A percentile compares a stretch with the other conserved stretches of the same genome.
phyloP scores from a whole-genome alignment of 495 filamentous ascomycete species.

The Hypoxylon lenormandii region DNA sequence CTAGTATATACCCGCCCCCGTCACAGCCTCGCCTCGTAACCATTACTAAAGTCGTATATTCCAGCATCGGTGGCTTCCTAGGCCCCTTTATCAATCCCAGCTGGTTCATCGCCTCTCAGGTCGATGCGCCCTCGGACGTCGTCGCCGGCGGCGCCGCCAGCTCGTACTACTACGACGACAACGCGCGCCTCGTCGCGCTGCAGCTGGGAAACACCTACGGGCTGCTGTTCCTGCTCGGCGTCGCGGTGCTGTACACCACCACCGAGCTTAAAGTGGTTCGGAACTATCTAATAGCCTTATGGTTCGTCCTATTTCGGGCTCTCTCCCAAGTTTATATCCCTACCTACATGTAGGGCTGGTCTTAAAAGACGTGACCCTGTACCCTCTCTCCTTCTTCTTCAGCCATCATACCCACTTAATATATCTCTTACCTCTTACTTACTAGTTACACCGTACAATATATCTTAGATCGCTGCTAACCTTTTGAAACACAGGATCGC shows the following conservation, averaged over 20 bases:
- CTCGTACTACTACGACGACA: conserved; percentile 43
- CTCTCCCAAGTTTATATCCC: background rate
- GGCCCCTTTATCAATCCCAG: conserved; percentile 66
- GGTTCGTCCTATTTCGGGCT: conserved; percentile 41
- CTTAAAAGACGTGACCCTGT: too few relatives aligned
- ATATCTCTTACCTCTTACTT: background rate
- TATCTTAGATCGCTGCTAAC: conserved; percentile 1
- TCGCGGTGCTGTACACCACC: conserved; percentile 71
- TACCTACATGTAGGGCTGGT: too few relatives aligned
- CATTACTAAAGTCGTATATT: conserved; percentile 4
- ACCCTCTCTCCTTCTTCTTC: too few relatives aligned
- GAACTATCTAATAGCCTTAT: conserved; percentile 74
- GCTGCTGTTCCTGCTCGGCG: conserved; percentile 71
- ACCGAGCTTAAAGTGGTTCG: conserved; percentile 73
- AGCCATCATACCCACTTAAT: background rate
- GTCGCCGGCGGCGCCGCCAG: too few relatives aligned
- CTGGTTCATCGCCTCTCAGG: conserved; percentile 72
- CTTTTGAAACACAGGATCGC: conserved; percentile 56
- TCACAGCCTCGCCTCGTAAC: background rate
- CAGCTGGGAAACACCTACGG: conserved; percentile 76
- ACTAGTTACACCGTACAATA: background rate
- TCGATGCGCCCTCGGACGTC: conserved; percentile 54
- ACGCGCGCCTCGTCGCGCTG: conserved; percentile 54
- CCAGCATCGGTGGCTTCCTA: conserved; percentile 68
- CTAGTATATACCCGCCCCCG: background rate